Conservation (phyloP, 345 rosid species). For the Lepidium africanum region DNA sequence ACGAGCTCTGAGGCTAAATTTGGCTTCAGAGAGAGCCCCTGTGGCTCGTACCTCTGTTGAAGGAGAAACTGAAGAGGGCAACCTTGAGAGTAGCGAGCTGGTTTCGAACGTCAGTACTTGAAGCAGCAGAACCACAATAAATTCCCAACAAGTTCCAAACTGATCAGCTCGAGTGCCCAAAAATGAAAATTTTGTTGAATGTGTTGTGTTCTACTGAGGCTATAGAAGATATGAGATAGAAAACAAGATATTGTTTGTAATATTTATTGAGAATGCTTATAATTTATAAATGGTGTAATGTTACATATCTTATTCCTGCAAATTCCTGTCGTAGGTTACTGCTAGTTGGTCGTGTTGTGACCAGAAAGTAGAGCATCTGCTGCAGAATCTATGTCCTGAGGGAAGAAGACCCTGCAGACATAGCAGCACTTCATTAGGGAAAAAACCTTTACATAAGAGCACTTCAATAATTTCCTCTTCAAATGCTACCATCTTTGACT, state of each 20-base stretch:
- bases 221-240: slow-evolving; percentile 16
- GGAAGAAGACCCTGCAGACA: slow-evolving; percentile 83
- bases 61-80: slow-evolving; percentile 13
- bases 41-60: slow-evolving; percentile 19
- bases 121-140: slow-evolving; percentile 7
- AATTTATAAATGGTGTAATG: slow-evolving; percentile 2
- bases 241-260: background rate
- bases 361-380: slow-evolving; percentile 71
- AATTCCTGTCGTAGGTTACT: background rate
- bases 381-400: slow-evolving; percentile 71
- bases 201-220: slow-evolving; percentile 3
- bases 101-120: slow-evolving; percentile 41
- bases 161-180: background rate
- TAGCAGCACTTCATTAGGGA: background rate
- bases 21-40: slow-evolving; percentile 52
- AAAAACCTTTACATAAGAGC: background rate
- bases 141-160: background rate
- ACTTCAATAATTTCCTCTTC: background rate
- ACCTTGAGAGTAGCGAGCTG: slow-evolving; percentile 42
- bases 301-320: background rate
- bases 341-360: slow-evolving; percentile 19
- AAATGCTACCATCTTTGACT: background rate
- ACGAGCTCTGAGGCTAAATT: slow-evolving; percentile 63
- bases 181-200: slow-evolving; percentile 3
- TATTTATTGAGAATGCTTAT: slow-evolving; percentile 3